These are phyloP conservation scores for Chenopodium quinoa DNA, from an alignment of 148 eudicot genomes.

Conservation along the genomic window DNA sequence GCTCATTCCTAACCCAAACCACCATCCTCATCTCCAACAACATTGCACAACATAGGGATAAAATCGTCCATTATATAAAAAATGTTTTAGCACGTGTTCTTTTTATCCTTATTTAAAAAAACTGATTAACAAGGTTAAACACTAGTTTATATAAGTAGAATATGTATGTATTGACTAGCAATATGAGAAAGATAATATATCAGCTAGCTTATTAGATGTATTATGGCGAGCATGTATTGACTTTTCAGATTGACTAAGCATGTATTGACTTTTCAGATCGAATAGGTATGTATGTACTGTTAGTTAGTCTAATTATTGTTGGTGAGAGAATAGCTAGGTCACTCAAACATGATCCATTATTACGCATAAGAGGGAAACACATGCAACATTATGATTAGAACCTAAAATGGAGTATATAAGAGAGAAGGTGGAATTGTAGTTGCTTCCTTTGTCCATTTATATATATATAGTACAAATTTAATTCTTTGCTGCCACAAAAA, in stretches of 20 bases:
- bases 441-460: constrained; percentile 14
- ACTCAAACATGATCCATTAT: constrained; percentile 11
- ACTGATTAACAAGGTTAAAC: not conserved
- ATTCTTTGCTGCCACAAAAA: constrained; percentile 5
- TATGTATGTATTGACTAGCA: too few relatives aligned
- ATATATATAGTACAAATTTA: not conserved
- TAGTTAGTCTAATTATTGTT: not conserved
- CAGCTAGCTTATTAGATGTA: too few relatives aligned
- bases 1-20: constrained; percentile 7
- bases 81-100: not conserved
- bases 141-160: too few relatives aligned
- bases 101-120: not conserved
- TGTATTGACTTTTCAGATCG: too few relatives aligned
- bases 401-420: not conserved
- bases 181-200: too few relatives aligned
- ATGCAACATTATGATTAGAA: constrained; percentile 5
- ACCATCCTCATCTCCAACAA: not conserved
- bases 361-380: constrained; percentile 15
- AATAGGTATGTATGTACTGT: too few relatives aligned
- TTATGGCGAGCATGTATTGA: too few relatives aligned
- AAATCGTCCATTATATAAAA: not conserved
- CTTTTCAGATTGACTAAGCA: too few relatives aligned
- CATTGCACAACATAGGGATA: not conserved
- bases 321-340: not conserved
- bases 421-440: constrained; percentile 10